Percentiles rank a stretch among this genome's conserved stretches.
Evolutionary conservation across 331 rosid species (phyloP).

Genomic region (Pyrus hybrid): DNA sequence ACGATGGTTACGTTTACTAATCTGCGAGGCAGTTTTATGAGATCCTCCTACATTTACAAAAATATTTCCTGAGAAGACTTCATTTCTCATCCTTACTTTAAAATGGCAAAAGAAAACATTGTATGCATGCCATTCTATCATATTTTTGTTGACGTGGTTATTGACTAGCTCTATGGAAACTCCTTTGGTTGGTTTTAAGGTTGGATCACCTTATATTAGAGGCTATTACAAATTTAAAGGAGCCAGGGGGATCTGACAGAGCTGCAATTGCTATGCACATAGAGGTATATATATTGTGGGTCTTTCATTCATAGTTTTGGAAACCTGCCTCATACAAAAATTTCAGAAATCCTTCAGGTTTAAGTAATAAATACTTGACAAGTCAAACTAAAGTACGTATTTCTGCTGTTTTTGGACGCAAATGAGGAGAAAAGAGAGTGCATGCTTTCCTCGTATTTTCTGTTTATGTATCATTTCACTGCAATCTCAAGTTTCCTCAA

Average conservation of each 20-base stretch:
- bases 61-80: not conserved
- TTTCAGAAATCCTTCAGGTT: not conserved
- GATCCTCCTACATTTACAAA: not conserved
- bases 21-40: not conserved
- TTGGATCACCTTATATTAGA: slow-evolving; percentile 75
- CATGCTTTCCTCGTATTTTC: not conserved
- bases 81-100: not conserved
- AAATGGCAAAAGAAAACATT: not conserved
- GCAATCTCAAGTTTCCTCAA: not conserved
- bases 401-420: not conserved
- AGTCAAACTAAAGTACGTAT: not conserved
- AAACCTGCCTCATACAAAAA: not conserved
- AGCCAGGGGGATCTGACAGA: slow-evolving; percentile 81
- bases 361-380: not conserved
- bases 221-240: slow-evolving; percentile 73
- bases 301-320: not conserved
- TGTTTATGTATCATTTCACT: not conserved
- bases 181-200: slow-evolving; percentile 45
- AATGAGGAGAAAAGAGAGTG: not conserved
- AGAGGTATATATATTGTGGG: slow-evolving; percentile 48
- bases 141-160: slow-evolving; percentile 2
- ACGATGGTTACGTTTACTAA: not conserved
- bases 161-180: slow-evolving; percentile 12
- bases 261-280: slow-evolving; percentile 70
- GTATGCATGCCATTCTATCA: not conserved